Evolutionary conservation across 495 filamentous ascomycete genomes (phyloP).

Genomic region (Neurospora sp.): DNA sequence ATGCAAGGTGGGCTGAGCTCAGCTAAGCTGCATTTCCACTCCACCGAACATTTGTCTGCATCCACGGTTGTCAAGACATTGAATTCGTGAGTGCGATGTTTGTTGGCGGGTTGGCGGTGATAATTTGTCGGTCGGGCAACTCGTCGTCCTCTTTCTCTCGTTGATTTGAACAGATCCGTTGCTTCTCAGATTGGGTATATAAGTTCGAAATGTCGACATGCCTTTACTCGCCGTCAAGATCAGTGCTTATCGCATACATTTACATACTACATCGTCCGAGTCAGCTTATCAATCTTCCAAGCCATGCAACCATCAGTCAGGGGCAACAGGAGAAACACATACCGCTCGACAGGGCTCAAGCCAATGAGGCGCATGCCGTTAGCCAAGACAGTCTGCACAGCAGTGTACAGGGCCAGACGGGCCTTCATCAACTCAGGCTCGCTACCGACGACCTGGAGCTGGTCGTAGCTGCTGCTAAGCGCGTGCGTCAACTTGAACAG

Average conservation of each 20-base stretch:
- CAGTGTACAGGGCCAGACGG: slow-evolving; percentile 72
- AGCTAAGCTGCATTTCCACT: neutral
- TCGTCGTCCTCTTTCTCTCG: neutral
- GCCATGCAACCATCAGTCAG: neutral
- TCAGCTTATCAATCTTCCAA: neutral
- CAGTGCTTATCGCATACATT: neutral
- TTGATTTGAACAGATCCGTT: neutral
- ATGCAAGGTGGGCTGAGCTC: neutral
- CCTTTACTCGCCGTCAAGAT: neutral
- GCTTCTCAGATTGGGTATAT: neutral
- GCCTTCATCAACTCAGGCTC: slow-evolving; percentile 61
- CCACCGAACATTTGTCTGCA: neutral
- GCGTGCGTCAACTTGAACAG: slow-evolving; percentile 83
- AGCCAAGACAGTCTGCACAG: slow-evolving; percentile 63
- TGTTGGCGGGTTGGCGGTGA: neutral
- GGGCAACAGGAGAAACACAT: slow-evolving; percentile 5
- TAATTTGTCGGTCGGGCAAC: neutral
- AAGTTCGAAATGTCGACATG: neutral
- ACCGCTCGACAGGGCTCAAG: slow-evolving; percentile 63
- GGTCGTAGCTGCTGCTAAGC: slow-evolving; percentile 74
- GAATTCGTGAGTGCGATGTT: neutral
- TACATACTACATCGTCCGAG: slow-evolving; percentile 15
- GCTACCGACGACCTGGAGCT: slow-evolving; percentile 67
- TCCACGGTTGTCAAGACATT: neutral
- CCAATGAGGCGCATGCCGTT: slow-evolving; percentile 82